Evolutionary conservation across 306 rosid genomes (phyloP).

Genomic region (Quercus robur): DNA sequence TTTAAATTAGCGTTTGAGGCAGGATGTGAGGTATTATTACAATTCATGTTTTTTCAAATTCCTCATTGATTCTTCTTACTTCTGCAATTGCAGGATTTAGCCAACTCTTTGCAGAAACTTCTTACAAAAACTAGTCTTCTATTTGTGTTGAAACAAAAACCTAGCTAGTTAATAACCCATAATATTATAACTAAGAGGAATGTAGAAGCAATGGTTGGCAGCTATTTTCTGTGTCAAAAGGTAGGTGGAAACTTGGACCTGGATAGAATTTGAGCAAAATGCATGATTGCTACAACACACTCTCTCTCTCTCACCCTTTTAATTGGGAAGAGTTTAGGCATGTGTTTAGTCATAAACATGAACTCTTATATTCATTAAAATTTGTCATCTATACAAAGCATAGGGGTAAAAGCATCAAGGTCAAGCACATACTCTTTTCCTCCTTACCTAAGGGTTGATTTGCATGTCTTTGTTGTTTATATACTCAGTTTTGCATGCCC

Average conservation of each 20-base stretch:
- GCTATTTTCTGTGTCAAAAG: neutral
- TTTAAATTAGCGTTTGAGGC: slow-evolving; percentile 86
- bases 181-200: neutral
- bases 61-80: neutral
- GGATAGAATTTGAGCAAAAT: neutral
- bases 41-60: neutral
- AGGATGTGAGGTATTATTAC: slow-evolving; percentile 72
- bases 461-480: no score
- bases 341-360: neutral
- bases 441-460: neutral
- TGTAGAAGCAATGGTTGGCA: neutral
- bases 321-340: neutral
- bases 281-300: neutral
- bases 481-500: no score
- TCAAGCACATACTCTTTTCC: neutral
- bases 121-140: neutral
- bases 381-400: neutral
- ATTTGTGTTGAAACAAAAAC: neutral
- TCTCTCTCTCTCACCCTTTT: neutral
- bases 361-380: neutral
- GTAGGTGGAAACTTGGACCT: no score
- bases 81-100: neutral
- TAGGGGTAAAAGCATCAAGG: neutral
- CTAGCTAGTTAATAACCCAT: neutral
- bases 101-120: neutral